These are phyloP conservation scores for Paxillus rubicundulus DNA, from an alignment of 768 basidiomycete species.

Conservation along the genomic window DNA sequence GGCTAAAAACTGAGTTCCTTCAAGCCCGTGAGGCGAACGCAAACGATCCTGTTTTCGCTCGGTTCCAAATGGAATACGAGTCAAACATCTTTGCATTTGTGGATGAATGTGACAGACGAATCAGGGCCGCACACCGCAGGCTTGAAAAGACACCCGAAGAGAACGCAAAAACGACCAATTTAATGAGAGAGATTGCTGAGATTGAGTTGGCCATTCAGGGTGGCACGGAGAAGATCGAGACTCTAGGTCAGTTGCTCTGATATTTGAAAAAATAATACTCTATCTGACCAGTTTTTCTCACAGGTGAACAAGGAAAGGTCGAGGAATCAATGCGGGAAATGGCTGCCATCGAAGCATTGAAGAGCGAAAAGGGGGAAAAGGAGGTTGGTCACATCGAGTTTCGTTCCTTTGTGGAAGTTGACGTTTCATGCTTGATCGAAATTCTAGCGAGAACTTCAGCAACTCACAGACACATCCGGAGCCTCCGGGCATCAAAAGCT, in stretches of 20 bases:
- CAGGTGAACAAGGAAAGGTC: conserved; percentile 98
- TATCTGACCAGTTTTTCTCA: conserved; percentile 2
- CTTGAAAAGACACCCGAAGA: conserved; percentile 99
- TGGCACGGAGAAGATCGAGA: conserved; percentile 97
- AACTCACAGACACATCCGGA: conserved; percentile 95
- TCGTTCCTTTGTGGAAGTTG: conserved; percentile 10
- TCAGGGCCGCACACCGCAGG: conserved; percentile 88
- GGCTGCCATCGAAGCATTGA: conserved; percentile 95
- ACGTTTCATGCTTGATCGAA: conserved; percentile 7
- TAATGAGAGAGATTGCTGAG: conserved; percentile 99
- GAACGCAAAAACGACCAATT: conserved; percentile 96
- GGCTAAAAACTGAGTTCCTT: conserved; percentile 86
- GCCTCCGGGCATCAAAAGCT: conserved; percentile 99
- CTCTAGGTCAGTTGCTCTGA: conserved; percentile 57
- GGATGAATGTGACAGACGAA: conserved; percentile 97
- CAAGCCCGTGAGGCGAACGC: conserved; percentile 75
- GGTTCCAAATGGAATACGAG: conserved; percentile 95
- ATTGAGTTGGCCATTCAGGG: conserved; percentile 99
- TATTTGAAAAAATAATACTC: conserved; percentile 1
- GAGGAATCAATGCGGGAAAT: conserved; percentile 99
- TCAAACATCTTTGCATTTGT: conserved; percentile 94
- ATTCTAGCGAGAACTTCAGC: conserved; percentile 83
- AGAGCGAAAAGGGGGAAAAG: conserved; percentile 93
- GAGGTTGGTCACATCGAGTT: conserved; percentile 52
- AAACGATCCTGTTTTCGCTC: conserved; percentile 74